Base-by-base conservation (phyloP, 2,329 filamentous ascomycete genomes). In the Trichoderma aggressivum region DNA sequence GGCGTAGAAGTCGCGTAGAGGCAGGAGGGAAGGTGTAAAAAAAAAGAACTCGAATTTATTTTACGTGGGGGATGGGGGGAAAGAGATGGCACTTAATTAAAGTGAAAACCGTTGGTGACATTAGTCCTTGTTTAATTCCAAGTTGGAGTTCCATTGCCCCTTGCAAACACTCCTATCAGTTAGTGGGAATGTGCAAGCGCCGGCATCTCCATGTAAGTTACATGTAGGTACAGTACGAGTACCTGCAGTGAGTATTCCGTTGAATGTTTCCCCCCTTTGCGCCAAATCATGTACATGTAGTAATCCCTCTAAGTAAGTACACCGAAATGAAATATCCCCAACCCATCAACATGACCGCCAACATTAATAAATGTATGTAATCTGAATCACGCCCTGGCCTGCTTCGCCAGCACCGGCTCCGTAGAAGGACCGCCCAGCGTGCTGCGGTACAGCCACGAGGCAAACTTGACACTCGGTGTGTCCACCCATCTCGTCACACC, bases 401-500 rank as follows among this genome's bases (percentile, higher is more conserved):
- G 72, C 60, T 70, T 71, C 36, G 24, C 50, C 2, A 63, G 56
- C 61, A 67, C n/a, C 30, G 66, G 60, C 36, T 72, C 70, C 32
- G 56, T 30, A 24, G 21, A 53, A n/a, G n/a, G 34, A n/a, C 26
- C 12, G 11, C 60, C 61, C 61, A 72, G n/a, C 14, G 68, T 71
- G 55, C 66, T 71, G 6, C 67, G 71, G 24, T 91, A 90, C 21
- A 89, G 71, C 87, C 87, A 88, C 34, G 83, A 82, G 12, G 87
- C 80, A 75, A 90, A 84, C 60, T 80, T 85, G 18, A 92, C 87
- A 61, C 86, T 86, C 1, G 89, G 89, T 73, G 89, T 86, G 73
- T 91, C 89, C 18, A 91, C 80, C 21, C 82, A 75, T 59, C 82
- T 84, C 1, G 88, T 90, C 2, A 84, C 83, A 7, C 90, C 70